Evolutionary conservation across 73 alveolate species (phyloP).

Genomic region (Paramecium caudatum): DNA sequence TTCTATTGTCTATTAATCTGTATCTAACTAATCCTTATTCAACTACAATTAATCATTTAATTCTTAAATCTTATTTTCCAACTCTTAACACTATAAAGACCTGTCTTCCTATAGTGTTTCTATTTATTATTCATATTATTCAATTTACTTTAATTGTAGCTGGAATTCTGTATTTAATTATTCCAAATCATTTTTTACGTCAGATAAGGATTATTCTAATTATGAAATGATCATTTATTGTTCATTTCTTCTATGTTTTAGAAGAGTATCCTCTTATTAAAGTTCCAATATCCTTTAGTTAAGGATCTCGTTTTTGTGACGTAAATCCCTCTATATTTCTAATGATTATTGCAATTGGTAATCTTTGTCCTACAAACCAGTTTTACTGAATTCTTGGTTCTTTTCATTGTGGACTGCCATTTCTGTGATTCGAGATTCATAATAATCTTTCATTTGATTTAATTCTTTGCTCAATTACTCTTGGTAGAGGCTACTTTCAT

Average conservation of each 20-base stretch:
- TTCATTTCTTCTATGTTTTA: constrained; percentile 52
- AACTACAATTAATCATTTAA: not conserved
- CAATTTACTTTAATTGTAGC: not conserved
- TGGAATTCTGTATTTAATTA: not conserved
- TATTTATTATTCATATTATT: constrained; percentile 5
- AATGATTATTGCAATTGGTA: constrained; percentile 3
- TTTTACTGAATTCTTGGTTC: not conserved
- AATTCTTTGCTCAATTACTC: constrained; percentile 1
- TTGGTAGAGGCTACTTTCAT: constrained; percentile 1
- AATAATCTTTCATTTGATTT: constrained; percentile 25
- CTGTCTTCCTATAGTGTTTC: constrained; percentile 39
- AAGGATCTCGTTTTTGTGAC: not conserved
- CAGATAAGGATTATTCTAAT: not conserved
- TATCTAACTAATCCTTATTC: constrained; percentile 31
- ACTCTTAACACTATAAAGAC: not conserved
- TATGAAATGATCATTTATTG: not conserved
- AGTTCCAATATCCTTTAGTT: constrained; percentile 36
- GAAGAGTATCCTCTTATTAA: not conserved
- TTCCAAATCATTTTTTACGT: constrained; percentile 13
- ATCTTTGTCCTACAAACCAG: constrained; percentile 45
- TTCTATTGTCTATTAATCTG: constrained; percentile 18
- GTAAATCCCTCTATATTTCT: constrained; percentile 7
- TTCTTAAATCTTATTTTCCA: not conserved
- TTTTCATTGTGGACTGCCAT: not conserved
- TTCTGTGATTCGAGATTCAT: constrained; percentile 52